Evolutionary conservation across 1,284 basidiomycete species (phyloP).

Genomic region (Psilocybe mexicana): DNA sequence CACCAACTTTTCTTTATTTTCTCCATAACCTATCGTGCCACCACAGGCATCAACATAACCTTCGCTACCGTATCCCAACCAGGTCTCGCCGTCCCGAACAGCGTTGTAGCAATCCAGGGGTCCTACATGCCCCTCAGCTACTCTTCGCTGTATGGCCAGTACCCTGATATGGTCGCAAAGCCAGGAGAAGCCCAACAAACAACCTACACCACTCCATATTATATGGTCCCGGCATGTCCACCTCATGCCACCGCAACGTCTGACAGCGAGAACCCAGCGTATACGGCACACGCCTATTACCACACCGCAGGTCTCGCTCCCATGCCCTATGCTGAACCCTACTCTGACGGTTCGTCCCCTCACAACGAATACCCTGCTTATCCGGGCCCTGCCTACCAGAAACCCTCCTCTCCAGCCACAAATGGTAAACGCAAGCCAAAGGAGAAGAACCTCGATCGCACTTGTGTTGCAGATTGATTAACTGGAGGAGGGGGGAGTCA

Average conservation of each 20-base stretch:
- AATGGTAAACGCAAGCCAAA: constrained; percentile 8
- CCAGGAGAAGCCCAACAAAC: constrained; percentile 43
- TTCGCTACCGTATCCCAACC: constrained; percentile 45
- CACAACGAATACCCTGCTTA: constrained; percentile 33
- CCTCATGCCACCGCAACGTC: constrained; percentile 35
- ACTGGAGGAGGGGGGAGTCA: constrained; percentile 16
- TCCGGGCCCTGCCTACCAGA: constrained; percentile 29
- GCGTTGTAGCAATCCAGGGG: constrained; percentile 45
- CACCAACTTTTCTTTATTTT: constrained; percentile 33
- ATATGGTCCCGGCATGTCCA: constrained; percentile 24
- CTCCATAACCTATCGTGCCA: constrained; percentile 38
- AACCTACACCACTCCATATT: constrained; percentile 42
- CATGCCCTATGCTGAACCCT: constrained; percentile 21
- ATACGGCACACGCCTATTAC: constrained; percentile 50
- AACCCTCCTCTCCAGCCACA: constrained; percentile 24
- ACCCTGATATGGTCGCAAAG: constrained; percentile 50
- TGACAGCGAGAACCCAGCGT: constrained; percentile 47
- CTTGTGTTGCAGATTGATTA: constrained; percentile 22
- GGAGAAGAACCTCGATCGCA: constrained; percentile 24
- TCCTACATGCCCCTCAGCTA: constrained; percentile 37
- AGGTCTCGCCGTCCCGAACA: constrained; percentile 44
- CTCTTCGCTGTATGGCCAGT: constrained; percentile 43
- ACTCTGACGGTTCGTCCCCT: constrained; percentile 29
- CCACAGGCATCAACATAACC: constrained; percentile 52
- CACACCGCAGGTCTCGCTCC: constrained; percentile 24